Evolutionary conservation across 164 flowering plant species (phyloP).

Genomic region (Nelumbo lutea): DNA sequence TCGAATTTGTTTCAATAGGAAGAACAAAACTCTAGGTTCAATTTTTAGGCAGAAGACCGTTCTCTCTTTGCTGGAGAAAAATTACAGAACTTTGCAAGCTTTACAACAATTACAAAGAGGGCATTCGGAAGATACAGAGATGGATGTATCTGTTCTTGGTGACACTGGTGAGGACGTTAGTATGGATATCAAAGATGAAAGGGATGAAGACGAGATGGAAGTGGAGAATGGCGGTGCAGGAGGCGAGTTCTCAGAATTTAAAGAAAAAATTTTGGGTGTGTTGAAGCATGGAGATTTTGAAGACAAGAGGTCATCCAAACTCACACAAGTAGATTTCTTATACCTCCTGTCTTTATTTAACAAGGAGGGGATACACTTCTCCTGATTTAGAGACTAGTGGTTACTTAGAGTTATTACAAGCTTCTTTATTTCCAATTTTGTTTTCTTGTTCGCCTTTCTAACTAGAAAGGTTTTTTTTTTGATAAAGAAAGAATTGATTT

Average conservation of each 20-base stretch:
- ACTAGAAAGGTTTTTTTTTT: too few species aligned
- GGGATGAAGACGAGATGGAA: conserved; percentile 66
- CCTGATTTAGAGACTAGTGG: conserved; percentile 24
- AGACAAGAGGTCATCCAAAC: conserved; percentile 78
- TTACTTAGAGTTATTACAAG: too few species aligned
- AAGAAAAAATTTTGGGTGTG: conserved; percentile 56
- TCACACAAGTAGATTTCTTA: conserved; percentile 73
- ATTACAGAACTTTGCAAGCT: conserved; percentile 73
- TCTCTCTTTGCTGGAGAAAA: conserved; percentile 68
- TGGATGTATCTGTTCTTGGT: conserved; percentile 40
- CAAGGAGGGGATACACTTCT: conserved; percentile 79
- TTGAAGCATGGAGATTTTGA: conserved; percentile 70
- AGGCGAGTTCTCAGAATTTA: conserved; percentile 53
- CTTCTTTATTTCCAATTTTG: too few species aligned
- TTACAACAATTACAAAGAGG: conserved; percentile 35
- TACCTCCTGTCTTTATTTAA: conserved; percentile 72
- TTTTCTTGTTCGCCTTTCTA: too few species aligned
- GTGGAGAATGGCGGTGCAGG: conserved; percentile 44
- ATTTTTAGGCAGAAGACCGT: conserved; percentile 72
- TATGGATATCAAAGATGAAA: conserved; percentile 52
- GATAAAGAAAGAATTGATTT: too few species aligned
- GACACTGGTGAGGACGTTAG: conserved; percentile 30
- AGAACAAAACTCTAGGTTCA: conserved; percentile 84
- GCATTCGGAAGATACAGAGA: conserved; percentile 15
- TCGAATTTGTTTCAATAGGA: conserved; percentile 71